These are phyloP conservation scores for Corymbia citriodora DNA, from an alignment of 441 rosid species.

Conservation along the genomic window DNA sequence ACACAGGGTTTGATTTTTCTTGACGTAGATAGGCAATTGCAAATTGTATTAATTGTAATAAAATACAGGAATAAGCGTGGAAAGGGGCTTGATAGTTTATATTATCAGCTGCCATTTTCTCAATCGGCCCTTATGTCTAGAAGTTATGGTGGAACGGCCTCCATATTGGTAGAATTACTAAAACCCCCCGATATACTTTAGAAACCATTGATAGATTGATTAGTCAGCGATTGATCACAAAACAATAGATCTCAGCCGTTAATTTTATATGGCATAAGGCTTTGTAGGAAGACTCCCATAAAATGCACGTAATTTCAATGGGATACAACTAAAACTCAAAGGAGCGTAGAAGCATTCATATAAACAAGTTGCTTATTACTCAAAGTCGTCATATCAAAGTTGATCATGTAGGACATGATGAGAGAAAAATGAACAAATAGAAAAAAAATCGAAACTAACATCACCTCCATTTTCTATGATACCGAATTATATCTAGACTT, in stretches of 20 bases:
- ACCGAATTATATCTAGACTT: not conserved
- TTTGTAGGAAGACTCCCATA: not conserved
- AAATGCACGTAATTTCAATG: not conserved
- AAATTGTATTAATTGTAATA: not conserved
- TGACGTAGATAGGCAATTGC: no score
- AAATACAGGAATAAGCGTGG: not conserved
- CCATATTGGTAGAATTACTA: not conserved
- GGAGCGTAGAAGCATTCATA: not conserved
- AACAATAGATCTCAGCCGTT: not conserved
- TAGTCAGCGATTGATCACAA: not conserved
- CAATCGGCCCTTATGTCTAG: not conserved
- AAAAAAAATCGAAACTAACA: not conserved
- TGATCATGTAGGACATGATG: not conserved
- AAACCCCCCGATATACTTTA: not conserved
- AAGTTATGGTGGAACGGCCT: not conserved
- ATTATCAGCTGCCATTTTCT: not conserved
- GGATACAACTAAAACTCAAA: not conserved
- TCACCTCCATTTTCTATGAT: not conserved
- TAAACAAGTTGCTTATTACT: not conserved
- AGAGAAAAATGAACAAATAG: not conserved
- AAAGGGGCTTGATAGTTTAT: not conserved
- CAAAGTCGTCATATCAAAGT: not conserved
- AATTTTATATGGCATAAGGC: not conserved
- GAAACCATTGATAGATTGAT: not conserved
- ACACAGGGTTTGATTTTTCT: not conserved